Base-by-base conservation (phyloP, 495 filamentous ascomycete genomes). In the Hyaloscypha bicolor region DNA sequence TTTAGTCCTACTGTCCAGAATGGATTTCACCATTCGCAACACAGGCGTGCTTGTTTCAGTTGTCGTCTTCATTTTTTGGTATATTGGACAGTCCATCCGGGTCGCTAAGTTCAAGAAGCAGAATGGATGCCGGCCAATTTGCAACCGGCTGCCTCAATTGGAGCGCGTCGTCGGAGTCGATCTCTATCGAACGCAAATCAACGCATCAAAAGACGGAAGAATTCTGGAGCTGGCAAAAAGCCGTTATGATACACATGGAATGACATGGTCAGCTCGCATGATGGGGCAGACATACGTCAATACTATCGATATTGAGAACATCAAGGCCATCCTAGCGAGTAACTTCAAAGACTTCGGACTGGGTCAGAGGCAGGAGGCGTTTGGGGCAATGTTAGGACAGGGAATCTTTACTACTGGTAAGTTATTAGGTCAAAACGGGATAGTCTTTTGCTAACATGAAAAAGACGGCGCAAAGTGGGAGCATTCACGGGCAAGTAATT, bases 281-380 rank as follows among this genome's bases (percentile, higher is more conserved):
- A 57, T 68, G 65, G 65, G 68, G 2, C 32, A 48, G 32, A 56
- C 29, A 3, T 67, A 69, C 37, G 55, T 64, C 51, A 67, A 69
- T 29, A 94, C 92, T 1, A 80, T 79, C 56, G 91, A 96, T 25
- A 87, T 87, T 0, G 87, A 91, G 65, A 95, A 94, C 74, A 75
- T 96, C 67, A 88, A 93, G 68, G 80, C 90, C 0, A 78, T 94
- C 4, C 82, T 95, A 3, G 83, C 85, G 0, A 86, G 83, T 0
- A 85, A 88, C 32, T 93, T 96, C 73, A 82, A 88, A 30, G 64
- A 72, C 30, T 91, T 81, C 73, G 71, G 71, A 1, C 62, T 90
- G 3, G 85, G 81, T 0, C 55, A 60, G 52, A 64, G 86, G 61
- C 76, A 76, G 42, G 62, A 73, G 33, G 76, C 79, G 51, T 83